phyloP scores from a whole-genome alignment of 495 filamentous ascomycete species.

The Parmelia sp. region DNA sequence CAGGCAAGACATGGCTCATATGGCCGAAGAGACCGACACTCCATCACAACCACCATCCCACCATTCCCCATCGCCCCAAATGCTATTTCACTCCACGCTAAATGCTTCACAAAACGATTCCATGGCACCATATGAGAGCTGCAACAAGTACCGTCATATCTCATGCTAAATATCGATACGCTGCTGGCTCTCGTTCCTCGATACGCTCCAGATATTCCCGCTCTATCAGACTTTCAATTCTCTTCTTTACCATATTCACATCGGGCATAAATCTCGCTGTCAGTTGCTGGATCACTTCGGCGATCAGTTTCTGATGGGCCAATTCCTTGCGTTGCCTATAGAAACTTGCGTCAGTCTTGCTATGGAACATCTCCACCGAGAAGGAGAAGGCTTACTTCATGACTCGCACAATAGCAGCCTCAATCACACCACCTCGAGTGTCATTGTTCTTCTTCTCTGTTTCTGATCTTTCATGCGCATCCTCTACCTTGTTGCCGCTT shows the following conservation, averaged over 20 bases:
- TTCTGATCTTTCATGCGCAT: conserved; percentile 70
- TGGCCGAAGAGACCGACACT: neutral
- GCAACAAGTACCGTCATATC: neutral
- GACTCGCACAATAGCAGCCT: conserved; percentile 86
- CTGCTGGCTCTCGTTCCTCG: conserved; percentile 57
- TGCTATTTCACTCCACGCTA: conserved; percentile 15
- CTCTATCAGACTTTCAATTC: conserved; percentile 88
- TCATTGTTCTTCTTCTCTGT: conserved; percentile 86
- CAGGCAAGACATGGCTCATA: neutral
- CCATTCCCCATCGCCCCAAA: neutral
- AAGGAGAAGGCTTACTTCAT: conserved; percentile 70
- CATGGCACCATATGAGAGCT: neutral
- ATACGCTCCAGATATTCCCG: conserved; percentile 91
- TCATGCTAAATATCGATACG: conserved; percentile 73
- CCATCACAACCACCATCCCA: neutral
- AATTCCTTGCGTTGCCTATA: conserved; percentile 82
- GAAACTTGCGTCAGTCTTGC: conserved; percentile 2
- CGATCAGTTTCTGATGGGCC: conserved; percentile 70
- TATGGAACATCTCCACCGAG: neutral
- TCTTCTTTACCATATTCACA: conserved; percentile 81
- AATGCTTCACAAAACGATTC: conserved; percentile 9
- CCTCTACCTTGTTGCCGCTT: conserved; percentile 74
- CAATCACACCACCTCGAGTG: conserved; percentile 67
- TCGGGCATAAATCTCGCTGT: conserved; percentile 79
- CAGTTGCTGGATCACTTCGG: conserved; percentile 78